Evolutionary conservation across 2,329 filamentous ascomycete genomes (phyloP), one percentile per base, ranked within the genome.

Genomic region (Teratosphaeria destructans): DNA sequence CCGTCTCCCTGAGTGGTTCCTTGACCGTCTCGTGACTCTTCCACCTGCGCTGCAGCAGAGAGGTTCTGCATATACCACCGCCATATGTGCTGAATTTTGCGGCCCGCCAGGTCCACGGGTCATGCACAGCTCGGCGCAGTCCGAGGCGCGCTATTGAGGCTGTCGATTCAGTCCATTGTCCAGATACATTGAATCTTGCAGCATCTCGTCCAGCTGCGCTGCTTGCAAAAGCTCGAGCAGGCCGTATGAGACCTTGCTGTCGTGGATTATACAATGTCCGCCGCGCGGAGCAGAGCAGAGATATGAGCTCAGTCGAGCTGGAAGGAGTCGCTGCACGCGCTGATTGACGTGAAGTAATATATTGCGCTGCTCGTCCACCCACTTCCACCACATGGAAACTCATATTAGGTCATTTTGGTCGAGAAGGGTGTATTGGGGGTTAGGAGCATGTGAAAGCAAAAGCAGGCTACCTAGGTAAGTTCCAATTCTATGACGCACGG

Each of bases 361-460:
- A 32, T 47, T 16, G 32, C 35, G 29, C 29, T 37, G 29, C 56
- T 71, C 71, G 72, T 69, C 71, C 66, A 69, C 66, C 65, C 67
- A 63, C 64, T 61, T 66, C 62, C 66, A 67, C 71, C 69, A 72
- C 75, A 78, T 76, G 73, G 69, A 75, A 68, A 68, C 72, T 76
- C 77, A 79, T 79, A 3, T 19, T 49, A 49, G 43, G 43, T 49
- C 43, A 47, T 65, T 66, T 60, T 49, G 60, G 57, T 58, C 60
- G 58, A 23, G 43, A 19, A 23, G 43, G 8, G 16, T 19, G n/a
- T 23, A 35, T 55, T 32, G 43, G n/a, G 19, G 19, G 43, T n/a
- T 19, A 19, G 19, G 47, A 49, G n/a, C 29, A 37, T 56, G 14
- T 37, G 23, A 37, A 37, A 7, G 34, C 37, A 34, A 29, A 35